A percentile compares a stretch with the other conserved stretches of the same genome.
These are phyloP conservation scores for Priceomyces melissophilus DNA, from an alignment of 805 yeast genomes.

Conservation along the genomic window DNA sequence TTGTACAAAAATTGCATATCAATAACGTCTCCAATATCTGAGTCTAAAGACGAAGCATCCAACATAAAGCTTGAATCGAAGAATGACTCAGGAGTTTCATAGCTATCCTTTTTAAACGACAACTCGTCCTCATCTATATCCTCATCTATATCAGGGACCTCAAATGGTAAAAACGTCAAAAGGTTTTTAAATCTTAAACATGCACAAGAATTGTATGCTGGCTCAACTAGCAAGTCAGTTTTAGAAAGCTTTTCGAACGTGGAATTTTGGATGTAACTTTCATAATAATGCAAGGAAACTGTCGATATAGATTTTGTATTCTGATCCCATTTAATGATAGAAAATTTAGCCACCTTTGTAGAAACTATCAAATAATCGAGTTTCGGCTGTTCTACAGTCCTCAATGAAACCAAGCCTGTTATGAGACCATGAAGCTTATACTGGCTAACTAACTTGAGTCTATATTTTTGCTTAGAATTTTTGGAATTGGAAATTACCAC, in stretches of 20 bases:
- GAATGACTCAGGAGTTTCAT: constrained; percentile 3
- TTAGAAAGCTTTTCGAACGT: constrained; percentile 41
- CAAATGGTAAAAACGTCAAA: constrained; percentile 70
- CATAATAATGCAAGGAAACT: constrained; percentile 82
- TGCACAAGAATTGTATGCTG: constrained; percentile 50
- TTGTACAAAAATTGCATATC: constrained; percentile 71
- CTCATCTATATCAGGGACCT: constrained; percentile 33
- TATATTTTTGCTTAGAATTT: constrained; percentile 19
- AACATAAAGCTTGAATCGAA: constrained; percentile 58
- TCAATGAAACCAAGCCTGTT: constrained; percentile 50
- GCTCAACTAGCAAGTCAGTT: constrained; percentile 57
- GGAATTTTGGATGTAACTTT: constrained; percentile 54
- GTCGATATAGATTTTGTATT: constrained; percentile 56
- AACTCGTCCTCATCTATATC: constrained; percentile 27
- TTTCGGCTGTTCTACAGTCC: constrained; percentile 43
- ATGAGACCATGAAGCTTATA: constrained; percentile 69
- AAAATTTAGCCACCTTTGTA: constrained; percentile 73
- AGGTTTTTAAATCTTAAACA: constrained; percentile 62
- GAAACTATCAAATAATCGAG: constrained; percentile 63
- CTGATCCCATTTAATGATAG: constrained; percentile 70
- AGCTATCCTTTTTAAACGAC: constrained; percentile 10
- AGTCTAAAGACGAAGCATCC: constrained; percentile 53
- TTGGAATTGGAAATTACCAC: constrained; percentile 23
- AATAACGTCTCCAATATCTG: constrained; percentile 57
- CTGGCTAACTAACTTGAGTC: constrained; percentile 49